phyloP scores from a whole-genome alignment of 140 eudicot genomes.

The Stevia rebaudiana region DNA sequence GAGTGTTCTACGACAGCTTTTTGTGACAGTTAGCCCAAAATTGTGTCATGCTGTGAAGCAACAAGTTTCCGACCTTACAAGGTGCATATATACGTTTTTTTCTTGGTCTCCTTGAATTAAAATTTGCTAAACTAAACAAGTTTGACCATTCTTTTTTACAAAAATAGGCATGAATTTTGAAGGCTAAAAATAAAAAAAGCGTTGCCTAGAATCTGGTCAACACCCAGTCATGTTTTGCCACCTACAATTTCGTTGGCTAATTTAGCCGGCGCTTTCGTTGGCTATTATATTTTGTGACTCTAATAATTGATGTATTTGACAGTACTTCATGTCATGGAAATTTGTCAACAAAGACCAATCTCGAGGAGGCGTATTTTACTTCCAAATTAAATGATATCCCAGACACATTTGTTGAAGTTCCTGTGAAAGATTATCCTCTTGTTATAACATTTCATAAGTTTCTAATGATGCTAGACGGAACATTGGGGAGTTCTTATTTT shows the following conservation, averaged over 20 bases:
- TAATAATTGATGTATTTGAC: conserved; percentile 4
- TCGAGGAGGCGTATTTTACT: conserved; percentile 38
- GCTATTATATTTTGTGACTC: too few relatives aligned
- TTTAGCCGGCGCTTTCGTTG: too few relatives aligned
- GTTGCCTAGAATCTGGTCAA: too few relatives aligned
- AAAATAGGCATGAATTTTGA: too few relatives aligned
- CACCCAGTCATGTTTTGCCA: too few relatives aligned
- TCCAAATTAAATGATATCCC: conserved; percentile 41
- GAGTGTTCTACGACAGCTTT: conserved; percentile 49
- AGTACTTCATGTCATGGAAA: conserved; percentile 41
- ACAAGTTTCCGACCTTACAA: conserved; percentile 62
- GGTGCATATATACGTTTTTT: conserved; percentile 28
- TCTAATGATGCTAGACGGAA: conserved; percentile 71
- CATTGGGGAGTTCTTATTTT: conserved; percentile 54
- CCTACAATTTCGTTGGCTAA: too few relatives aligned
- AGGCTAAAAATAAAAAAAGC: too few relatives aligned
- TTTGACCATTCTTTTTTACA: too few relatives aligned
- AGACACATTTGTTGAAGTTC: conserved; percentile 48
- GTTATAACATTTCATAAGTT: conserved; percentile 63
- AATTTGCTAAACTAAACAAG: too few relatives aligned
- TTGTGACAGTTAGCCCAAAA: conserved; percentile 86
- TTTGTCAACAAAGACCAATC: conserved; percentile 13
- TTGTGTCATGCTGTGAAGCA: conserved; percentile 73
- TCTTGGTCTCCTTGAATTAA: neutral
- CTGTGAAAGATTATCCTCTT: conserved; percentile 45